Conservation (phyloP, 1,284 basidiomycete species). For the Sphaerobolus stellatus region DNA sequence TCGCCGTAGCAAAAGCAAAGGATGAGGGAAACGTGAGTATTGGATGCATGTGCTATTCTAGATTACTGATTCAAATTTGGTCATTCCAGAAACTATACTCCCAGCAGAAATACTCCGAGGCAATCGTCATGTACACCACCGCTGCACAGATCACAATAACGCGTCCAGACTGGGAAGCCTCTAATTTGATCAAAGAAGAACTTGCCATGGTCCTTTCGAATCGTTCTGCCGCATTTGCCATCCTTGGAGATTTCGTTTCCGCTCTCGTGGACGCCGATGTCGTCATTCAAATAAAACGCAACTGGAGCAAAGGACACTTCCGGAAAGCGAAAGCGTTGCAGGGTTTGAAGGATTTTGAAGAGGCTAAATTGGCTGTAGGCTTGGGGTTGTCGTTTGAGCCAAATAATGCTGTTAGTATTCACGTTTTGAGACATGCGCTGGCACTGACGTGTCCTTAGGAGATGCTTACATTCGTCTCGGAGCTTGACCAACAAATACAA, state of each 20-base stretch:
- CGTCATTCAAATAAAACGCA: conserved; percentile 82
- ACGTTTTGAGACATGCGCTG: too few species aligned
- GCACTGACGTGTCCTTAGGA: too few species aligned
- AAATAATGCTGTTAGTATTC: conserved; percentile 65
- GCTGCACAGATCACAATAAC: conserved; percentile 81
- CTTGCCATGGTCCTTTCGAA: conserved; percentile 88
- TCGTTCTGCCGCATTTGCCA: conserved; percentile 83
- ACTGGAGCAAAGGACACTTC: conserved; percentile 97
- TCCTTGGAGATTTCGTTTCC: conserved; percentile 73
- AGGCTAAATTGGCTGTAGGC: conserved; percentile 81
- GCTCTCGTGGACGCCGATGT: conserved; percentile 91
- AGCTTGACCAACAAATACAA: too few species aligned
- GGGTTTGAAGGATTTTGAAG: conserved; percentile 68
- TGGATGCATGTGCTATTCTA: too few species aligned
- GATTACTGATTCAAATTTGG: conserved; percentile 5
- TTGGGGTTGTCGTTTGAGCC: conserved; percentile 91
- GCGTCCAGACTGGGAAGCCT: conserved; percentile 88
- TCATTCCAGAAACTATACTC: conserved; percentile 70
- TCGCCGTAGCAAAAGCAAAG: conserved; percentile 74
- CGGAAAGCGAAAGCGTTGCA: conserved; percentile 86
- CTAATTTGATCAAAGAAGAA: conserved; percentile 84
- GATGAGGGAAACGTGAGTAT: conserved; percentile 90
- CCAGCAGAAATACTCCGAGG: conserved; percentile 65
- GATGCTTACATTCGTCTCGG: too few species aligned
- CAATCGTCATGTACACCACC: conserved; percentile 82